phyloP scores from a whole-genome alignment of 441 rosid genomes.

The Hura crepitans region DNA sequence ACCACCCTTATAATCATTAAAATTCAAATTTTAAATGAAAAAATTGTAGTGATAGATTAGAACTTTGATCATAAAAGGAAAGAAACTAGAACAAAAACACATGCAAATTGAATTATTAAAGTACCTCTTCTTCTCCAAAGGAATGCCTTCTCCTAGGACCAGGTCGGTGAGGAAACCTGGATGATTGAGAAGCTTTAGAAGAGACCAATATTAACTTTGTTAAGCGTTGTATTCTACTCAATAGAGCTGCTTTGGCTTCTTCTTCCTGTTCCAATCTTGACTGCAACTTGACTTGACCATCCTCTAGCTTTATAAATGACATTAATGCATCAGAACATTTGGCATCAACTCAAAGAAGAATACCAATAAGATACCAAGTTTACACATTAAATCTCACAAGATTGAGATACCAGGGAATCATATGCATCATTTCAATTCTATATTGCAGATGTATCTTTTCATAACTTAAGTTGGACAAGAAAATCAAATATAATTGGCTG shows the following conservation, averaged over 20 bases:
- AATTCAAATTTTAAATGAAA: background rate
- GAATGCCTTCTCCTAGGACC: conserved; percentile 96
- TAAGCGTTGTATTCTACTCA: conserved; percentile 91
- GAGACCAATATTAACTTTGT: conserved; percentile 96
- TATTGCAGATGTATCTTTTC: background rate
- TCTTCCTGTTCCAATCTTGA: conserved; percentile 94
- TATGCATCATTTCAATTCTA: conserved; percentile 4
- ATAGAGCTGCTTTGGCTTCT: conserved; percentile 93
- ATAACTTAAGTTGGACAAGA: background rate
- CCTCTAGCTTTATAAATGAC: conserved; percentile 71
- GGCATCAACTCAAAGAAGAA: conserved; percentile 5
- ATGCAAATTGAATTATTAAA: conserved; percentile 11
- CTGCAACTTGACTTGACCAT: conserved; percentile 94
- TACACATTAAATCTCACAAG: background rate
- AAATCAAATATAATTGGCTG: background rate
- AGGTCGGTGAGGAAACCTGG: conserved; percentile 59
- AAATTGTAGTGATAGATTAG: background rate
- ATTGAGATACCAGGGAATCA: conserved; percentile 1
- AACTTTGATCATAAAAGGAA: conserved; percentile 1
- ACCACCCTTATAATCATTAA: background rate
- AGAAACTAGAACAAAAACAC: conserved; percentile 3
- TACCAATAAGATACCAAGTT: background rate
- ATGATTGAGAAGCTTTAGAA: conserved; percentile 71
- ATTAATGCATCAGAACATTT: conserved; percentile 24
- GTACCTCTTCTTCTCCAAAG: conserved; percentile 99